phyloP scores from a whole-genome alignment of 2,329 filamentous ascomycete genomes.

The Tolypocladium tropicale region DNA sequence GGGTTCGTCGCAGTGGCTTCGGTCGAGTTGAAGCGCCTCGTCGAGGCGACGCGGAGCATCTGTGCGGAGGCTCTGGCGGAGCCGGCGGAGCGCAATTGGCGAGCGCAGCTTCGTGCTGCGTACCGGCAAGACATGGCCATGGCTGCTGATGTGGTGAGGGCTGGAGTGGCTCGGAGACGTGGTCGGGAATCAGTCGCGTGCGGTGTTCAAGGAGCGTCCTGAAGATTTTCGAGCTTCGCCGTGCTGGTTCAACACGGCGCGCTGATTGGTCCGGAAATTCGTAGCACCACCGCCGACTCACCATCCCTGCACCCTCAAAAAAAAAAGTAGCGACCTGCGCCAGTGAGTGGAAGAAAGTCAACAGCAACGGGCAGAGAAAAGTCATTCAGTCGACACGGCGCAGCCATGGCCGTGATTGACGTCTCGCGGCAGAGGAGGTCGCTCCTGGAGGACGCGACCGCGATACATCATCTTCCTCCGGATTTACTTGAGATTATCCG shows the following conservation, averaged over 20 bases:
- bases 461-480: conserved; percentile 51
- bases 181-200: conserved; percentile 7
- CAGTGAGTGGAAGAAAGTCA: conserved; percentile 8
- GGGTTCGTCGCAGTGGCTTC: conserved; percentile 63
- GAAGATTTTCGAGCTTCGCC: conserved; percentile 33
- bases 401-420: conserved; percentile 45
- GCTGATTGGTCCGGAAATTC: conserved; percentile 28
- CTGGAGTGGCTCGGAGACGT: conserved; percentile 2
- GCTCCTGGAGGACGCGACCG: conserved; percentile 43
- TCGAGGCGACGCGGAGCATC: conserved; percentile 31
- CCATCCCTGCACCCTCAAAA: conserved; percentile 16
- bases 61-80: conserved; percentile 38
- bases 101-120: conserved; percentile 54
- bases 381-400: conserved; percentile 18
- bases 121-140: conserved; percentile 56
- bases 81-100: conserved; percentile 44
- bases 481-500: conserved; percentile 61
- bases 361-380: conserved; percentile 13
- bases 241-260: conserved; percentile 6
- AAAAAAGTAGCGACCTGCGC: conserved; percentile 16
- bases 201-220: conserved; percentile 13
- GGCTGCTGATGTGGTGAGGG: conserved; percentile 20
- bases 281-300: conserved; percentile 19
- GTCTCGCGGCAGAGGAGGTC: conserved; percentile 43
- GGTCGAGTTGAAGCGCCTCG: conserved; percentile 82